Evolutionary conservation across 192 early-diverging fungal species (phyloP), one percentile per base, ranked within the genome.

Genomic region (Coemansia sp.): DNA sequence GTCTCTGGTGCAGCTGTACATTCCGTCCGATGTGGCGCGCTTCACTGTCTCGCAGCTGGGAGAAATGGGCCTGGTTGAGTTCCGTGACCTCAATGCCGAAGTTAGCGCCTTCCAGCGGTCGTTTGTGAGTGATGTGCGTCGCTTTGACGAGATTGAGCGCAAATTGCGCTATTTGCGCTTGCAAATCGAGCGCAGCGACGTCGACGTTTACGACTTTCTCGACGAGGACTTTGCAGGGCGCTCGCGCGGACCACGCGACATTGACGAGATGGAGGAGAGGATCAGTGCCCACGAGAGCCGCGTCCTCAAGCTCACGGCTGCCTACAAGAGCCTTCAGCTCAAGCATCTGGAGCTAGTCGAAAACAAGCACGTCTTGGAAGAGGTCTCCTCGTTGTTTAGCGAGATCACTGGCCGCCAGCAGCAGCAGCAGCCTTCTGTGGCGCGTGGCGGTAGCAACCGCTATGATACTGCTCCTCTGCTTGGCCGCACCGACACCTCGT

Each of bases 91-190:
- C 61, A 99, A 99, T 82, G 85, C 90, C 28, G 90, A 94, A 35
- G 93, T 95, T 28, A 98, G 95, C 76, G 96, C 96, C 11, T 99
- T 99, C 73, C 96, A 99, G 81, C 90, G 96, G 19, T 89, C 94
- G 21, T 98, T 95, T 80, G 98, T 98, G 23, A 91, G 85, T 62
- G 94, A 98, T 77, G 96, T 99, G 74, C 89, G 95, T 68, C 90
- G 95, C 43, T 87, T 96, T 33, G 96, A 99, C 75, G 98, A 99
- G 78, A 93, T 99, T 89, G 95, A 98, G 77, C 90, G 98, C 64
- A 94, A 93, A 68, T 85, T 96, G 58, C 93, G 97, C 93, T 99
- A 93, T 76, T 88, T 99, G 72, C 80, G 86, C 44, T 57, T 69
- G 14, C 94, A 98, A 73, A 87, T 95, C 60, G 88, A 91, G 50